Evolutionary conservation across 768 basidiomycete genomes (phyloP), one percentile per base, ranked within the genome.

Genomic region (Lactarius akahatsu): DNA sequence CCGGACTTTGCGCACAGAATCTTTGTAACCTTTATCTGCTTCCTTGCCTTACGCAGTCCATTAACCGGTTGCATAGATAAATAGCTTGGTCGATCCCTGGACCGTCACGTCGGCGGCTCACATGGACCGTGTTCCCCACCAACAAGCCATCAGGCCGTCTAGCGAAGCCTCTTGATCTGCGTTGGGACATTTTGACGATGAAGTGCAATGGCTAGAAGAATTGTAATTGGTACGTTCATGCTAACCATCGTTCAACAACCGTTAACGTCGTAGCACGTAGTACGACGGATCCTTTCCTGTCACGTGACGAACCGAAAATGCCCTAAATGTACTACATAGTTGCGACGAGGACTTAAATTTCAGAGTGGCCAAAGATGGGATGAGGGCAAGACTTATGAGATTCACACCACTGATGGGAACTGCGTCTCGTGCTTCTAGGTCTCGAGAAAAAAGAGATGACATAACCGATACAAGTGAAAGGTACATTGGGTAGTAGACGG

Each of bases 1-100:
- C 64, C 66, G 9, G 85, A 85, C 4, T 86, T 86, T 74, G 78
- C 80, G 0, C 40, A 20, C 36, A 26, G 15, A 10, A 1, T 26
- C 8, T 57, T 20, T 34, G 56, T 57, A 16, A 57, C 4, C 6
- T 20, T 15, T 23, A 32, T 57, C 4, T 28, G 18, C 7, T 36
- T 23, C 32, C 7, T 34, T 57, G 3, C 30, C 28, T 32, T 36
- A 16, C 18, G 30, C 16, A 32, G 30, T 16, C 8, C n/a, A 20
- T 36, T 34, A n/a, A 57, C 18, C 6, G 10, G 34, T 30, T 36
- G 18, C 18, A 32, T 23, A 58, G 57, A 13, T 3, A 13, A 58
- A 18, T n/a, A n/a, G 36, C 13, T 16, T 20, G 34, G 38, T n/a
- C 6, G 23, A 16, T 18, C 7, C 8, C 20, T 16, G 18, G 59